These are phyloP conservation scores for Fusarium algeriense DNA, from an alignment of 2,329 filamentous ascomycete genomes.

Conservation along the genomic window DNA sequence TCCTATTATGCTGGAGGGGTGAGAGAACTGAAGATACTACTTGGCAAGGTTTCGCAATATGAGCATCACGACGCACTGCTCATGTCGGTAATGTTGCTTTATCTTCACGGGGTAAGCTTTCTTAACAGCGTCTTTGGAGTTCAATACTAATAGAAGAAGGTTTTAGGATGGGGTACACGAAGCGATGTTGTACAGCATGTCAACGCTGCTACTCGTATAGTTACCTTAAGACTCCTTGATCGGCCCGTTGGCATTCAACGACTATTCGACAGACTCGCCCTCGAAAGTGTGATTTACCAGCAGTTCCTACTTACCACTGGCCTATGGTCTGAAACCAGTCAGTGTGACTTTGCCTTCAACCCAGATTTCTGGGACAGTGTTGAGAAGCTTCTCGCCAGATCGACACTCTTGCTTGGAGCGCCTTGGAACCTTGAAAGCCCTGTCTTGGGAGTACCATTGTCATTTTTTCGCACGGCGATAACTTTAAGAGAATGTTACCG, in stretches of 20 bases:
- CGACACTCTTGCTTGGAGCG: slow-evolving; percentile 12
- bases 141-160: slow-evolving; percentile 9
- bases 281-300: slow-evolving; percentile 45
- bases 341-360: slow-evolving; percentile 23
- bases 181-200: slow-evolving; percentile 39
- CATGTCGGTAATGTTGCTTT: slow-evolving; percentile 46
- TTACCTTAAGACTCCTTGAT: slow-evolving; percentile 26
- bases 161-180: slow-evolving; percentile 37
- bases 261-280: slow-evolving; percentile 39
- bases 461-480: slow-evolving; percentile 30
- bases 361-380: slow-evolving; percentile 33
- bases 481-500: slow-evolving; percentile 26
- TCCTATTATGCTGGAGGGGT: slow-evolving; percentile 42
- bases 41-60: slow-evolving; percentile 10
- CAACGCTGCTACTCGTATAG: slow-evolving; percentile 37
- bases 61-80: slow-evolving; percentile 42
- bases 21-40: slow-evolving; percentile 32
- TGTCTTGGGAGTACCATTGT: slow-evolving; percentile 40
- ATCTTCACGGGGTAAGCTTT: slow-evolving; percentile 43
- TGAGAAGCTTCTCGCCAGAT: slow-evolving; percentile 29
- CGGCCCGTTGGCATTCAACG: slow-evolving; percentile 12
- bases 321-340: slow-evolving; percentile 35
- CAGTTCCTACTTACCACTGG: slow-evolving; percentile 39
- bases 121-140: accelerated
- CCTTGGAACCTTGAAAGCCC: slow-evolving; percentile 39